Conservation (phyloP, 352 stramenopile species). For the Aphanomyces astaci region DNA sequence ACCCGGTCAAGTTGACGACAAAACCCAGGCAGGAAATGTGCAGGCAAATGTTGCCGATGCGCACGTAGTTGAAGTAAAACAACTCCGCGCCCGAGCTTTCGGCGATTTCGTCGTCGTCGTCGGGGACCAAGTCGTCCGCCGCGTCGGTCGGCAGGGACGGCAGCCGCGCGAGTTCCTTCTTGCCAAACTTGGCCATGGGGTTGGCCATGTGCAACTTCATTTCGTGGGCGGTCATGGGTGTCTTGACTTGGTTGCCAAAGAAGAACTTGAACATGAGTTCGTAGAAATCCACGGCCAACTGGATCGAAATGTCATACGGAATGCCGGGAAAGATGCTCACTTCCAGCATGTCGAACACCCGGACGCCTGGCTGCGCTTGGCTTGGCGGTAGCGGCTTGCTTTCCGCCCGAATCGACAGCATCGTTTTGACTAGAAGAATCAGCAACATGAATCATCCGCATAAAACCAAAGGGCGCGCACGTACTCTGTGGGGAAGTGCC, state of each 20-base stretch:
- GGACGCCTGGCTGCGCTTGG: conserved; percentile 50
- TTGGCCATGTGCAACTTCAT: not conserved
- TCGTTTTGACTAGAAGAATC: conserved; percentile 33
- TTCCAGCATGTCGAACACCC: conserved; percentile 65
- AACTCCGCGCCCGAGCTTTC: conserved; percentile 41
- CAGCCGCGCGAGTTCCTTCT: not conserved
- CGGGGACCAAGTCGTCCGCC: not conserved
- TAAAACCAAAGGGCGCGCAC: not conserved
- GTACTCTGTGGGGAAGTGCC: not conserved
- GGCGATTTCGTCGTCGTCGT: not conserved
- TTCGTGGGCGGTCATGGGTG: conserved; percentile 28
- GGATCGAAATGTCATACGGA: conserved; percentile 76
- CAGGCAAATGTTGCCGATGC: conserved; percentile 66
- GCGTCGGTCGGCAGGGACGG: not conserved
- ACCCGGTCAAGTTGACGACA: conserved; percentile 76
- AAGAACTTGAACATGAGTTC: conserved; percentile 82
- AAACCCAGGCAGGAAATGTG: conserved; percentile 81
- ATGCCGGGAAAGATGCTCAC: conserved; percentile 78
- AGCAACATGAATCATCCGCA: not conserved
- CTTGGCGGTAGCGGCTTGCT: conserved; percentile 58
- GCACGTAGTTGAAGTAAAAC: conserved; percentile 83
- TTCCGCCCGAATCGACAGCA: conserved; percentile 66
- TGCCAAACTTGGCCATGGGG: not conserved
- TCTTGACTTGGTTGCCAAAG: conserved; percentile 33
- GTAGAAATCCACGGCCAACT: conserved; percentile 73